phyloP scores from a whole-genome alignment of 2,329 filamentous ascomycete genomes.

The Clarireedia monteithiana region DNA sequence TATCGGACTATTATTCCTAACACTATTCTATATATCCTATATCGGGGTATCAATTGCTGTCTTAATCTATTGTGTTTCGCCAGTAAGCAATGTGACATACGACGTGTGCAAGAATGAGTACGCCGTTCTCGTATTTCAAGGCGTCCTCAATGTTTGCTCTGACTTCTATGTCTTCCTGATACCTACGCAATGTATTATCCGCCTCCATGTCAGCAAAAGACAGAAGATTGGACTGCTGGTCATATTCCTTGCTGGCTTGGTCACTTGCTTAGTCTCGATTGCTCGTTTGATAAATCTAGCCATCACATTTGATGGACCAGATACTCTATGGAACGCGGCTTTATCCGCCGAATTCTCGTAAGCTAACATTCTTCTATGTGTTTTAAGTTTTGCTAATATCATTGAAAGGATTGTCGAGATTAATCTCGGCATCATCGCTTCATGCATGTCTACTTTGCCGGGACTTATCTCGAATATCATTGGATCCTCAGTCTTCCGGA shows the following conservation, averaged over 20 bases:
- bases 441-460: conserved; percentile 1
- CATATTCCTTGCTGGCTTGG: conserved; percentile 2
- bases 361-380: background rate
- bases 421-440: conserved; percentile 1
- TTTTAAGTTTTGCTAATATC: background rate
- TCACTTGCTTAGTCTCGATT: conserved; percentile 2
- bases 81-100: background rate
- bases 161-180: conserved; percentile 4
- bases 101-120: background rate
- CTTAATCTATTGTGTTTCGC: background rate
- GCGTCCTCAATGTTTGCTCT: conserved; percentile 1
- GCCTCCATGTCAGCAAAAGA: conserved; percentile 2
- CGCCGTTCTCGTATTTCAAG: background rate
- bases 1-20: background rate
- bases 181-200: background rate
- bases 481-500: background rate
- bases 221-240: conserved; percentile 1
- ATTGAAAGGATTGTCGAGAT: background rate
- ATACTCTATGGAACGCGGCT: background rate
- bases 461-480: background rate
- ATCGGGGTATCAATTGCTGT: background rate
- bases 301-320: background rate
- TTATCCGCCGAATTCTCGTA: background rate
- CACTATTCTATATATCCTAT: background rate
- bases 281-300: background rate